Base-by-base conservation (phyloP, 2,329 filamentous ascomycete genomes). In the Fusarium domesticum region DNA sequence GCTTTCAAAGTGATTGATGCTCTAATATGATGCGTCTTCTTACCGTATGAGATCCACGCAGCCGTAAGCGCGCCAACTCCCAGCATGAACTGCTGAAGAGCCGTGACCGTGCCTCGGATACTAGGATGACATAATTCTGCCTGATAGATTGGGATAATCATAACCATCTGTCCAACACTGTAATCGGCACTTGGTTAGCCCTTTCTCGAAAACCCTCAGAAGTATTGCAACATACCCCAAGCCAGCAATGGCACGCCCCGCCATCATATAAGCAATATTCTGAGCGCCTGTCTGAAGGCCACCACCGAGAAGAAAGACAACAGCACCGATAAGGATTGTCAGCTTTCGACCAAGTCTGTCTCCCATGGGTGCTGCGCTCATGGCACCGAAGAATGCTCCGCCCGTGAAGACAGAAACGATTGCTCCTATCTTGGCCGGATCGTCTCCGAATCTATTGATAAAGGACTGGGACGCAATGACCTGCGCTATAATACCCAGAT, bases 11-110 rank as follows among this genome's bases (percentile, higher is more conserved):
- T 4, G n/a, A n/a, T n/a, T n/a, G n/a, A n/a, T n/a, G n/a, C n/a
- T n/a, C n/a, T n/a, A n/a, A n/a, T n/a, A n/a, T n/a, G n/a, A 16
- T 16, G 16, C 8, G n/a, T 6, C 18, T 10, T 17, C 33, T 19
- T 14, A 35, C 48, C 48, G n/a, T 47, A 51, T 10, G 48, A 48
- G 3, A 47, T 47, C 2, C 43, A 44, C 2, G 48, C 6, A 2
- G 48, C 87, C 12, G 82, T 69, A 6, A 91, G 74, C 12, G 85
- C 72, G 42, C 87, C 87, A 28, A 91, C 77, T 2, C 85, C 86
- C 37, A 90, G 65, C 85, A 90, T 90, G 61, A 90, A 89, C 58
- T 90, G 86, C 63, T 90, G 86, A 6, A 91, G 70, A 18, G 80
- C 78, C 2, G 85, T 89, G 18, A 91, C 76, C 47, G 80, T 73